Conservation (phyloP, 768 basidiomycete genomes). For the Porpolomopsis calyptriformis region DNA sequence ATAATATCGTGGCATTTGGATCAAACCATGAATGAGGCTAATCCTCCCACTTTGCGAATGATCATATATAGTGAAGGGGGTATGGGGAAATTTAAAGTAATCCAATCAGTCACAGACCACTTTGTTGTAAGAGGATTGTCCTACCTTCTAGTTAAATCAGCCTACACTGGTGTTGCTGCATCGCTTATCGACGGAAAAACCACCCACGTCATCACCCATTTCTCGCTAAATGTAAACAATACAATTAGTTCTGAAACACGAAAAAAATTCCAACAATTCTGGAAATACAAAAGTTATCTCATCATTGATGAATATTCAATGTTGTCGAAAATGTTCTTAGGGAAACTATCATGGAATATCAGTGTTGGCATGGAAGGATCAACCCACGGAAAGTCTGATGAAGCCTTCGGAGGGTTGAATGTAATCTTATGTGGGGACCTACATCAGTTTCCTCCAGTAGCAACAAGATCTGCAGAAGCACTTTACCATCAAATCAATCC, state of each 20-base stretch:
- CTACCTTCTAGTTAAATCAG: neutral
- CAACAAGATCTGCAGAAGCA: neutral
- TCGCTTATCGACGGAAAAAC: neutral
- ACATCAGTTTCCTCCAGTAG: slow-evolving; percentile 23
- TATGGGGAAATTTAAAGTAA: too few relatives aligned
- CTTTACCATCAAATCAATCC: neutral
- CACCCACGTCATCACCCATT: neutral
- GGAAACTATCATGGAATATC: neutral
- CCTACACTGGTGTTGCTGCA: neutral
- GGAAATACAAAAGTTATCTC: neutral
- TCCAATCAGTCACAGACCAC: neutral
- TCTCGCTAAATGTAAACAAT: neutral
- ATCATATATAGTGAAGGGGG: too few relatives aligned
- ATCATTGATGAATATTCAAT: slow-evolving; percentile 8
- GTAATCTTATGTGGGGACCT: slow-evolving; percentile 25
- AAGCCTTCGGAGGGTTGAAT: slow-evolving; percentile 18
- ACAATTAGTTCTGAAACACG: neutral
- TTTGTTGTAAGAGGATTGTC: too few relatives aligned
- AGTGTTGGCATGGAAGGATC: too few relatives aligned
- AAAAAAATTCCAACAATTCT: neutral
- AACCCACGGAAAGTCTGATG: neutral
- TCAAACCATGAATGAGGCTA: too few relatives aligned
- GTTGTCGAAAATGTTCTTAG: slow-evolving; percentile 2
- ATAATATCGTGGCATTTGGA: too few relatives aligned
- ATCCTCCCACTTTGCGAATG: too few relatives aligned